Base-by-base conservation (phyloP, 2,329 filamentous ascomycete species). In the Trichoderma arundinaceum region DNA sequence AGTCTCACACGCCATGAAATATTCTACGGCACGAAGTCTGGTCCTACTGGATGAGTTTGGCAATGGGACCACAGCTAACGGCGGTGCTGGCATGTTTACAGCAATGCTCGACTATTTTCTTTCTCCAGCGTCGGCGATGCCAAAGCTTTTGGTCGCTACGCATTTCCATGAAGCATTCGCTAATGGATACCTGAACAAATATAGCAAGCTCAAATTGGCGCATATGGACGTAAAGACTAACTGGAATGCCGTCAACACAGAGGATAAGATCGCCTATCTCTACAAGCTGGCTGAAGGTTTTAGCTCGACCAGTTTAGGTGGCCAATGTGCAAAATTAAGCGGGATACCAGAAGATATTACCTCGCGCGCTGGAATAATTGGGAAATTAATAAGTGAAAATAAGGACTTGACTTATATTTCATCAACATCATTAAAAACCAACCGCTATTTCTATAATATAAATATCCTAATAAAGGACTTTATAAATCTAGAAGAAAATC, bases 11-110 rank as follows among this genome's bases (percentile, higher is more conserved):
- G 88, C 91, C 0, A 82, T 95, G 57, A 90, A 85, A 66, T 85
- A 92, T 61, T 88, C 90, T 4, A 97, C 93, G 0, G 81, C 85
- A 12, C 85, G 87, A 54, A 97, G 92, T 72, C 81, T 99, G 6
- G 76, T 99, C 1, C 82, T 99, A n/a, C 87, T 98, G 51, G 95
- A 99, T 72, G 95, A 99, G 73, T 98, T 99, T 72, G 87, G 87
- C 1, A 90, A 89, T 73, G 87, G 87, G 2, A 90, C 87, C 0
- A 84, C 83, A 57, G 74, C 79, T 8, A 78, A 83, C 64, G 86
- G 88, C 71, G 87, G 87, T 7, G 83, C 84, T 1, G 87, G 86
- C 0, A 75, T 90, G 13, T 77, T 88, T 49, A 79, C 84, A 28
- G 86, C 86, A 2, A 77, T 89, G 7, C 77, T 90, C 15, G 77